Percentiles rank a stretch among this genome's conserved stretches.
Conservation (phyloP, 768 basidiomycete species). For the Omphalotus guepiniiformis region DNA sequence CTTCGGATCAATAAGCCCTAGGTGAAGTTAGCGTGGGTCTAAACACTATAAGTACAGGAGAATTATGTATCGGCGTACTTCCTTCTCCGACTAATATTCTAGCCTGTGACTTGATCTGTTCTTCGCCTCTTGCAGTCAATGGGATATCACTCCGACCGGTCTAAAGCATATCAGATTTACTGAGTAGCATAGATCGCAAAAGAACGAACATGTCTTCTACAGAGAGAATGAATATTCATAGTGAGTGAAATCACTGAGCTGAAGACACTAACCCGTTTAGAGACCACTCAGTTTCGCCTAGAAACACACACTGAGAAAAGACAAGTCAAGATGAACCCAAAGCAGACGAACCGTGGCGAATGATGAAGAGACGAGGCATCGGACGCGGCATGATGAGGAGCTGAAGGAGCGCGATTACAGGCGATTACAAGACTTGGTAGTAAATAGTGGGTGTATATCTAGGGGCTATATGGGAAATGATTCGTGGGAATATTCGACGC, state of each 20-base stretch:
- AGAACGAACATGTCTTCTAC: constrained; percentile 59
- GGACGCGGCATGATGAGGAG: constrained; percentile 32
- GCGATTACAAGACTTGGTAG: too few species aligned
- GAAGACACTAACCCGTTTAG: constrained; percentile 60
- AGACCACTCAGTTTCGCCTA: constrained; percentile 95
- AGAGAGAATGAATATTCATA: constrained; percentile 9
- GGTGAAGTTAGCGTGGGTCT: neutral
- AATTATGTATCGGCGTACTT: too few species aligned
- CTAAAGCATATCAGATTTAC: constrained; percentile 35
- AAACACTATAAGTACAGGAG: neutral
- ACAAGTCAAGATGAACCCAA: neutral
- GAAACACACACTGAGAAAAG: neutral
- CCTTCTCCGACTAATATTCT: constrained; percentile 67
- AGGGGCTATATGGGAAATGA: too few species aligned
- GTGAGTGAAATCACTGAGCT: neutral
- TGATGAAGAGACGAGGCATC: constrained; percentile 72
- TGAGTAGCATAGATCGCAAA: constrained; percentile 7
- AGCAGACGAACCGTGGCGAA: constrained; percentile 62
- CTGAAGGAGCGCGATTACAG: too few species aligned
- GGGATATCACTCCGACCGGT: constrained; percentile 89
- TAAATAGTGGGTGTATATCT: too few species aligned
- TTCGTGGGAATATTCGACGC: too few species aligned
- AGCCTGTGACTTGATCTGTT: constrained; percentile 63
- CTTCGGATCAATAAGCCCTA: constrained; percentile 74
- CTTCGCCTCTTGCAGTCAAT: constrained; percentile 71